Evolutionary conservation across 257 asterid species (phyloP), one percentile per base, ranked within the genome.

Genomic region (Perilla frutescens): DNA sequence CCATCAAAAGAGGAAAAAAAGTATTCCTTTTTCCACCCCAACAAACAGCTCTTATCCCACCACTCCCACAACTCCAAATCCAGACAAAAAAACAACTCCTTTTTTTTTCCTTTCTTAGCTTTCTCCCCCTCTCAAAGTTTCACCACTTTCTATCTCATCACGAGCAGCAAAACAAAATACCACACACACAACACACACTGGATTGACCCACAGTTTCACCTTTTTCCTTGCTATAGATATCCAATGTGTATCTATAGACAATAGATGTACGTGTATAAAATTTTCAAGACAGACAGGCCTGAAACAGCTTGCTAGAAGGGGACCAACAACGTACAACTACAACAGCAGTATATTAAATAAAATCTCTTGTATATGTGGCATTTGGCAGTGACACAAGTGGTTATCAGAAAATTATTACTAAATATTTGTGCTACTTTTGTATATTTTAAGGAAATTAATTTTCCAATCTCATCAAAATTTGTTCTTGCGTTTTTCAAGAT

Each of bases 251-350:
- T 44, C 32, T 72, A 39, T 40, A 6, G 36, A 60, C 1, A 20
- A 20, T 20, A 20, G 26, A 20, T 66, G 8, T 14, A 4, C 36
- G 53, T 62, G 26, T 66, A 9, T 6, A 26, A 20, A 10, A 3
- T 53, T 31, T 47, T 9, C 36, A 67, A 80, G 79, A 68, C 66
- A 64, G 83, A 73, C 86, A 81, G 81, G 73, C 69, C 81, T 68
- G 81, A 78, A 88, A 84, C 89, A 80, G 83, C 85, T 77, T 78
- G 85, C 73, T 54, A 63, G 75, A 70, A 69, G 79, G 81, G 88
- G 89, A 83, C 90, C 90, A 87, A 74, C 70, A 59, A 74, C 13
- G 60, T 47, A 77, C 63, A 61, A 68, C 15, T 4, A 34, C 48
- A 5, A 43, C 51, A 56, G 45, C 43, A 60, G 43, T 5, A 1